phyloP scores from a whole-genome alignment of 345 rosid species.

The Punica granatum region DNA sequence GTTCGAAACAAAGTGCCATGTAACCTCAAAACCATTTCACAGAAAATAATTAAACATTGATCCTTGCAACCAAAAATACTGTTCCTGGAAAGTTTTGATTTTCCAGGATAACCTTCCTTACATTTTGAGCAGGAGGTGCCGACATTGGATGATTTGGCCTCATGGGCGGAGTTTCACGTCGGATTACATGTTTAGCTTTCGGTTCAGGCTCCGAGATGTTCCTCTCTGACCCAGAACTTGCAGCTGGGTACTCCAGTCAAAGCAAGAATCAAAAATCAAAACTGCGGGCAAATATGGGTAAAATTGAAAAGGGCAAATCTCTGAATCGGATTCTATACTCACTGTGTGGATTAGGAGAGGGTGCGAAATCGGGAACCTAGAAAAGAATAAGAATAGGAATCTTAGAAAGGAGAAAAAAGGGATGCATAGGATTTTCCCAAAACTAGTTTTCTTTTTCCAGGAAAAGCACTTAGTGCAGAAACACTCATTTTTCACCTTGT shows the following conservation, averaged over 20 bases:
- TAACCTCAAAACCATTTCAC: too few species aligned
- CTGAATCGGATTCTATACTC: conserved; percentile 42
- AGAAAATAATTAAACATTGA: too few species aligned
- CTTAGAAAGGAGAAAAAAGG: conserved; percentile 27
- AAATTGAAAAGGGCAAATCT: conserved; percentile 16
- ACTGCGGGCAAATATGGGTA: conserved; percentile 6
- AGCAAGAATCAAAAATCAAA: conserved; percentile 11
- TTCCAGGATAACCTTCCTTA: conserved; percentile 11
- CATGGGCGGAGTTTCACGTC: conserved; percentile 47
- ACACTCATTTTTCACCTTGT: conserved; percentile 53
- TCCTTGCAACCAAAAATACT: too few species aligned
- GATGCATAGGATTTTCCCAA: conserved; percentile 6
- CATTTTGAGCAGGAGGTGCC: conserved; percentile 40
- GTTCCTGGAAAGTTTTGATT: too few species aligned
- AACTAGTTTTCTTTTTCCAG: conserved; percentile 13
- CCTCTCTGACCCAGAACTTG: conserved; percentile 67
- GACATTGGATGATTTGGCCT: conserved; percentile 29
- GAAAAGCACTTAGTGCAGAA: conserved; percentile 12
- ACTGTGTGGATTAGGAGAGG: conserved; percentile 66
- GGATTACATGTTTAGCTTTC: conserved; percentile 40
- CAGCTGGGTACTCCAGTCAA: conserved; percentile 33
- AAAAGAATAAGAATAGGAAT: conserved; percentile 24
- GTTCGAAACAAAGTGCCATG: too few species aligned
- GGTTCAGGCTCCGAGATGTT: conserved; percentile 64
- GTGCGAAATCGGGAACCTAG: conserved; percentile 61